Conservation (phyloP, 495 filamentous ascomycete species). For the Talaromyces adpressus region DNA sequence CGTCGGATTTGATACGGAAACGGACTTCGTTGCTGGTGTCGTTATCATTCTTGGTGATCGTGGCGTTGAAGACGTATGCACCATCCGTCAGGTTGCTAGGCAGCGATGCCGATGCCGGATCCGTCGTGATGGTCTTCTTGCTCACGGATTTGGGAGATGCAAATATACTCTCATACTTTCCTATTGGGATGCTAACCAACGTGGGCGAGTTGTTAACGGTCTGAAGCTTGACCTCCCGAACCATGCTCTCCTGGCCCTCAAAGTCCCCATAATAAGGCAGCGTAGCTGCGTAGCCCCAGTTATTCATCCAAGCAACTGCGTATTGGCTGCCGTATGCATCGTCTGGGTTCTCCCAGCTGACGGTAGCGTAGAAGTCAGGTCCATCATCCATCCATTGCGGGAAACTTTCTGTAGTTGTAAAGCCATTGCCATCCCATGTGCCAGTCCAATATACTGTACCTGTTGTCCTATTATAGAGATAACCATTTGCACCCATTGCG, state of each 20-base stretch:
- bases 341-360: conserved; percentile 1
- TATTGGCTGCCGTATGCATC: not conserved
- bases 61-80: no score
- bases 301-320: conserved; percentile 4
- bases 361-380: not conserved
- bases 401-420: not conserved
- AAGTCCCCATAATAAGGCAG: conserved; percentile 2
- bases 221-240: conserved; percentile 1
- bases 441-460: conserved; percentile 3
- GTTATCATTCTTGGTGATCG: no score
- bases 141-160: no score
- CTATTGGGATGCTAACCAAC: conserved; percentile 2
- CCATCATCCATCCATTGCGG: no score
- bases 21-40: no score
- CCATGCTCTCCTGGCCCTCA: not conserved
- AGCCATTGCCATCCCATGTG: conserved; percentile 3
- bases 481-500: not conserved
- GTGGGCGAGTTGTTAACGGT: not conserved
- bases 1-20: no score
- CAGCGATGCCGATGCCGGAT: no score
- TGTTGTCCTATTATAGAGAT: conserved; percentile 4
- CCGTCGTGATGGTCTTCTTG: no score
- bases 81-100: no score
- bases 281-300: not conserved
- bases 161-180: not conserved